Evolutionary conservation across 805 yeast species (phyloP), one percentile per base, ranked within the genome.

Genomic region (Candida krabiensis): DNA sequence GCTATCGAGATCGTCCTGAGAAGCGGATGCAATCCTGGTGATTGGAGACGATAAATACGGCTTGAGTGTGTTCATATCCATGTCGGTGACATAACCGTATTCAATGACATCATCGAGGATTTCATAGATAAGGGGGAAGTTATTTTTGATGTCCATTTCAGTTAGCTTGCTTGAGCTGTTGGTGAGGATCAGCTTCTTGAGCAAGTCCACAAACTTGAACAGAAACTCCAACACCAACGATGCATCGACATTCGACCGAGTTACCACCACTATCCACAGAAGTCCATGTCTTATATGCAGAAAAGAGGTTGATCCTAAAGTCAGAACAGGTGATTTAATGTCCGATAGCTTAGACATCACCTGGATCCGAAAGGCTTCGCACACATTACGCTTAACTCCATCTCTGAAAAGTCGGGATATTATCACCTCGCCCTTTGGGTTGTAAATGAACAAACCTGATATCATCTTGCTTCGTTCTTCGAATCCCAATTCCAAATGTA

Each of bases 271-370:
- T 7, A 88, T 52, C 84, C 95, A 93, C 12, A 91, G 51, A 35
- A 72, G 67, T 11, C 70, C 71, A 19, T 73, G 68, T 47, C 77
- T 77, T 33, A 86, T 80, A 55, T 88, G 90, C 37, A 88, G 72
- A 56, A 91, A 93, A 0, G 96, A 83, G 0, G 98, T 93, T 0
- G 96, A 86, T 1, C 98, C 98, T 30, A 93, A 64, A 0, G 98
- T 93, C 30, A 91, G 65, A 1, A 85, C 71, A 0, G 93, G 91
- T 0, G 87, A 75, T 45, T 80, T 42, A 34, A 68, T 61, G 16
- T 75, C 80, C 3, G 75, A 69, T 40, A 43, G 36, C 22, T 82
- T 75, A 37, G 86, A 70, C 28, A 91, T 87, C 19, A 91, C 96
- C 56, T 91, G 96, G 38, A 89, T 82, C n/a, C 96, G 75, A 55